Conservation (phyloP, 2,329 filamentous ascomycete genomes). For the Lomentospora prolificans region DNA sequence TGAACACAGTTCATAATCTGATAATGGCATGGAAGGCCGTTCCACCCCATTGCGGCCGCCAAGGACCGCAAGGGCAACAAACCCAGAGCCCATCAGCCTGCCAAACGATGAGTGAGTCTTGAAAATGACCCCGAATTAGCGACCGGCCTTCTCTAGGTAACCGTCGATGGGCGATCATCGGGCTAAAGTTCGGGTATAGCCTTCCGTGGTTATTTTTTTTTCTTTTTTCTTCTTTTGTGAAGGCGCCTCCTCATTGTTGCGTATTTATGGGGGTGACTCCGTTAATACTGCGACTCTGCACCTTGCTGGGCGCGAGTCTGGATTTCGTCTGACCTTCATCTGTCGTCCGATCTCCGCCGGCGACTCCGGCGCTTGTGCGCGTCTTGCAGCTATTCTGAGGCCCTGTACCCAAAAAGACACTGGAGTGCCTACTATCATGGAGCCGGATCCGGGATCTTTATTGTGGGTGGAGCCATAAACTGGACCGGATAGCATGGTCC, state of each 20-base stretch:
- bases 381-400: not conserved
- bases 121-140: too few species aligned
- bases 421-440: not conserved
- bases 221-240: not conserved
- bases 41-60: too few species aligned
- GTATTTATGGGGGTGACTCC: not conserved
- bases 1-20: too few species aligned
- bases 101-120: too few species aligned
- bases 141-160: too few species aligned
- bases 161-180: too few species aligned
- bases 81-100: too few species aligned
- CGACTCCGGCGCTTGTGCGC: not conserved
- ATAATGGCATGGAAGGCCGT: too few species aligned
- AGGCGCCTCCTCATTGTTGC: not conserved
- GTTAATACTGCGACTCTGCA: not conserved
- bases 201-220: not conserved
- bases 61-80: too few species aligned
- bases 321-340: not conserved
- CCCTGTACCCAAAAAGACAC: not conserved
- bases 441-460: not conserved
- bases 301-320: not conserved
- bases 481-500: not conserved
- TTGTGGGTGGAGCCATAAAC: not conserved
- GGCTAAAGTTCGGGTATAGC: too few species aligned
- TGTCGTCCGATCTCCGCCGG: not conserved